Evolutionary conservation across 306 rosid species (phyloP), one percentile per base, ranked within the genome.

Genomic region (Malus fusca): DNA sequence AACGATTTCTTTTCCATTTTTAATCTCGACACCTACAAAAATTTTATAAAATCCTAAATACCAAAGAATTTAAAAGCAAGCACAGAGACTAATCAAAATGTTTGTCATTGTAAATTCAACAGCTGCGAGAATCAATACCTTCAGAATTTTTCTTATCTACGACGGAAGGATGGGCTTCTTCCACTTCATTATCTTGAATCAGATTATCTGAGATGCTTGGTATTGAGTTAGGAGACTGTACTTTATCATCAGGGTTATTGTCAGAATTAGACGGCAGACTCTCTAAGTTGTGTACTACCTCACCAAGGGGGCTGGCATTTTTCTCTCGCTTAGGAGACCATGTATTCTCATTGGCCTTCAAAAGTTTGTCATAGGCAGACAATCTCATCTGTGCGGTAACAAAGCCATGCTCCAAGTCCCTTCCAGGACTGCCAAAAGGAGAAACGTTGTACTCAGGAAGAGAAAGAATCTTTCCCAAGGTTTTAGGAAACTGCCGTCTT

Each of bases 401-500:
- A 82, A 87, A 84, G 33, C 86, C 83, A 70, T 88, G 85, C 83
- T 90, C 94, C 89, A 81, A 88, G 76, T 89, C 89, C 81, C 83
- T 88, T 83, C 85, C 84, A 28, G 99, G 99, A 87, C 98, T 96
- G 11, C 83, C 85, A 56, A 83, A 68, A 67, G 97, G 97, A 75
- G 98, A 88, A 77, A 77, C 70, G 69, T 64, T 89, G 82, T 90
- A 90, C 59, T 96, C 98, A 1, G 99, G 91, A 83, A 92, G 90
- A 67, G 97, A 96, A 18, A 96, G 92, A 83, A 96, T 92, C 82
- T 91, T 89, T 33, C 98, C 99, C 17, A 96, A 87, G 78, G 88
- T 75, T 82, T 87, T 89, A 17, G 98, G 89, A 42, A 72, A 73
- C 15, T 88, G 87, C 76, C 82, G 89, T 75, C 87, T 84, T 25